Conservation (phyloP, 495 filamentous ascomycete genomes). For the Talaromyces nanjingensis region DNA sequence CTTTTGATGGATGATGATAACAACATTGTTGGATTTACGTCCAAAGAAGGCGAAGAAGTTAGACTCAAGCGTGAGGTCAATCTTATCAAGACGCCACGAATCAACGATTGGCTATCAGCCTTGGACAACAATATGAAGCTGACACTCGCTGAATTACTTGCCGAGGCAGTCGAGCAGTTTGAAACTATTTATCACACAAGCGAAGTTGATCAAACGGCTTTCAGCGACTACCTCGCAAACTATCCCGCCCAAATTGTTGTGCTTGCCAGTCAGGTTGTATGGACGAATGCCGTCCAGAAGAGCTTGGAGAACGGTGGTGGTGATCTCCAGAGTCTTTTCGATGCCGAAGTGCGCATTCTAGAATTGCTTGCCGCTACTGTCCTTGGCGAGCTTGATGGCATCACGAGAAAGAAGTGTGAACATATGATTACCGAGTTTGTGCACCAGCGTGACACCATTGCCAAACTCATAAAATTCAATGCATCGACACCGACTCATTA, state of each 20-base stretch:
- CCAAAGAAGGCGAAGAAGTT: conserved; percentile 91
- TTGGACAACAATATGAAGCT: conserved; percentile 91
- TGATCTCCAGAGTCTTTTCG: conserved; percentile 59
- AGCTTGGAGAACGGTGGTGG: conserved; percentile 63
- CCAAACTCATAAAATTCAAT: conserved; percentile 66
- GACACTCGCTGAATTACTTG: conserved; percentile 83
- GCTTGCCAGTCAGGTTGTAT: conserved; percentile 88
- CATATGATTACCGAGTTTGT: conserved; percentile 99
- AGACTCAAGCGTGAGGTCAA: conserved; percentile 83
- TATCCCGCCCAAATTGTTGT: conserved; percentile 96
- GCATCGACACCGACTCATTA: conserved; percentile 78
- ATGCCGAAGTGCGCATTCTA: conserved; percentile 72
- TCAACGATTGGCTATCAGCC: conserved; percentile 95
- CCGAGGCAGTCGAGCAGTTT: conserved; percentile 71
- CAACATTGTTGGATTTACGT: conserved; percentile 84
- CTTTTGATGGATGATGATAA: conserved; percentile 86
- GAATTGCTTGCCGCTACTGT: conserved; percentile 79
- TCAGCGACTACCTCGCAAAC: conserved; percentile 67
- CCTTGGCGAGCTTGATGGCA: conserved; percentile 79
- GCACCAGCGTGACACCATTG: conserved; percentile 87
- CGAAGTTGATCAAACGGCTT: conserved; percentile 55
- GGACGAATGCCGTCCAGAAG: conserved; percentile 78
- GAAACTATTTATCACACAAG: conserved; percentile 60
- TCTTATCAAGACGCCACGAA: conserved; percentile 82
- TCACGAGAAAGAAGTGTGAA: conserved; percentile 92